Evolutionary conservation across 2,329 filamentous ascomycete genomes (phyloP).

Genomic region (Scedosporium apiospermum): DNA sequence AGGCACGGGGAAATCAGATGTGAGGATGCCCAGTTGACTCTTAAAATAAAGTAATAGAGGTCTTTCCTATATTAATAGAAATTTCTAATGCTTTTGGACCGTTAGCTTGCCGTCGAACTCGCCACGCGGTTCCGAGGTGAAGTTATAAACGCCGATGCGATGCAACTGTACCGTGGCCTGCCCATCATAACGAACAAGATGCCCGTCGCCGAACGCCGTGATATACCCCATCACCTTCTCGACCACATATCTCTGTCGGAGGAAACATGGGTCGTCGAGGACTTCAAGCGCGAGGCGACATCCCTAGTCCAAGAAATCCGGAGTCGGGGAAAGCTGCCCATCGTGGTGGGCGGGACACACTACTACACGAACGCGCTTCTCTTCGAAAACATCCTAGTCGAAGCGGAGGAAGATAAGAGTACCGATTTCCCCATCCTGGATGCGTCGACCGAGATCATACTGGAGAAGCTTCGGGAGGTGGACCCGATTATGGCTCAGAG

Average conservation of each 20-base stretch:
- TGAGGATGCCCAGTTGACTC: slow-evolving; percentile 28
- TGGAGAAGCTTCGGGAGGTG: slow-evolving; percentile 64
- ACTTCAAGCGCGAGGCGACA: slow-evolving; percentile 63
- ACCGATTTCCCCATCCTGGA: slow-evolving; percentile 59
- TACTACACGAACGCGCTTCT: slow-evolving; percentile 90
- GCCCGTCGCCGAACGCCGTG: slow-evolving; percentile 60
- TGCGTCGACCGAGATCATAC: slow-evolving; percentile 59
- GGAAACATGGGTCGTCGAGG: slow-evolving; percentile 73
- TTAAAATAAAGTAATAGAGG: neutral
- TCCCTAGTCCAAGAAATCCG: slow-evolving; percentile 69
- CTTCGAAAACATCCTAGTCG: slow-evolving; percentile 59
- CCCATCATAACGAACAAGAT: slow-evolving; percentile 97
- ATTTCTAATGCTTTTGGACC: neutral
- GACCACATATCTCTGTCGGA: slow-evolving; percentile 67
- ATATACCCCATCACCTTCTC: slow-evolving; percentile 80
- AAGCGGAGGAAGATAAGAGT: slow-evolving; percentile 24
- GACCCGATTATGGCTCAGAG: slow-evolving; percentile 82
- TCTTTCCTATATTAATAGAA: neutral
- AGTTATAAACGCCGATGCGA: slow-evolving; percentile 93
- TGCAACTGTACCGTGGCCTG: slow-evolving; percentile 91
- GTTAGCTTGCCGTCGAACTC: slow-evolving; percentile 78
- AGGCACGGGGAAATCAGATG: slow-evolving; percentile 88
- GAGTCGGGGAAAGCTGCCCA: slow-evolving; percentile 67
- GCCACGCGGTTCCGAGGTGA: slow-evolving; percentile 80
- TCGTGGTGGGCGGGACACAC: slow-evolving; percentile 88